Conservation (phyloP, 192 early-diverging fungal genomes). For the Coemansia pectinata region DNA sequence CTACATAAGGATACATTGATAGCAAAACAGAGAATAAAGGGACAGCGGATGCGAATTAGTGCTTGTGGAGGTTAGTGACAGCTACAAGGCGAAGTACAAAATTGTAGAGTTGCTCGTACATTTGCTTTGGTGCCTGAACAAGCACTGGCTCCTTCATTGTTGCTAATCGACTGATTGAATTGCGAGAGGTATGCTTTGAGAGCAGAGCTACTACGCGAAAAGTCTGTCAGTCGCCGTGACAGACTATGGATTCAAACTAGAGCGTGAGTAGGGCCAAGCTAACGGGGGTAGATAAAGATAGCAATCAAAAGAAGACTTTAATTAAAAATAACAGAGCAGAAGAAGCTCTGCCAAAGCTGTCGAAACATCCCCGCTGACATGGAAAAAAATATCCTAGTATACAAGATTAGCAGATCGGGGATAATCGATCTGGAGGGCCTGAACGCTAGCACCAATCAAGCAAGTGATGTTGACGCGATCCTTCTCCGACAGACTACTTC, state of each 20-base stretch:
- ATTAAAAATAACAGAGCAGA: not conserved
- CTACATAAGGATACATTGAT: conserved; percentile 47
- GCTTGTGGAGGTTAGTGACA: not conserved
- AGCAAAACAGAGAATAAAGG: not conserved
- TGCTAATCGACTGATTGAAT: not conserved
- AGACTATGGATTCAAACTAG: not conserved
- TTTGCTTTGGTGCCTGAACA: conserved; percentile 70
- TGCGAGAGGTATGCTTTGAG: not conserved
- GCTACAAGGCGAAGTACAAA: not conserved
- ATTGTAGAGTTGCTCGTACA: conserved; percentile 52
- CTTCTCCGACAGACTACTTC: not conserved
- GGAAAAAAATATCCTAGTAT: not conserved
- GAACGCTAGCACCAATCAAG: not conserved
- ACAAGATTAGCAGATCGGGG: not conserved
- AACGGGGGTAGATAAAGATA: not conserved
- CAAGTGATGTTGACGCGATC: not conserved
- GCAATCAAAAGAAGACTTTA: not conserved
- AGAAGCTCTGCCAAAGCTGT: not conserved
- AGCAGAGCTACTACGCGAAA: not conserved
- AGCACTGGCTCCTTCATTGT: conserved; percentile 81
- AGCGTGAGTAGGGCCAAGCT: not conserved
- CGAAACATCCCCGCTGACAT: not conserved
- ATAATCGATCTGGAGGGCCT: not conserved
- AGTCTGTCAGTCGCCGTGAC: not conserved
- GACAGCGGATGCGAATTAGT: not conserved